A percentile compares a stretch with the other conserved stretches of the same genome.
phyloP scores from a whole-genome alignment of 106 monocot species.

The Acorus calamus region DNA sequence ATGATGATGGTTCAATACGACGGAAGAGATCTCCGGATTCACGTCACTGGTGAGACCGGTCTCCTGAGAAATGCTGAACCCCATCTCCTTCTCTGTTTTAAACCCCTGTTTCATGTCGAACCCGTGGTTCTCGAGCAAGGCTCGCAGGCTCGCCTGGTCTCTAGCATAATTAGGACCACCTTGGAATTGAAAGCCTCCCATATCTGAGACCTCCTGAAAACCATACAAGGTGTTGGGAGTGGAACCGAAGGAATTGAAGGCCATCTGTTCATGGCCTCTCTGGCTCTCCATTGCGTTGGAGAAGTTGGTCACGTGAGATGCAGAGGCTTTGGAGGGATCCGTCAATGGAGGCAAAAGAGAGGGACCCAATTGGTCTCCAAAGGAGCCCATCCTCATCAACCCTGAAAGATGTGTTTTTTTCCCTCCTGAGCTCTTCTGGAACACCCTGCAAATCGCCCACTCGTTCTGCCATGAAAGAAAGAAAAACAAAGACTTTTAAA shows the following conservation, averaged over 20 bases:
- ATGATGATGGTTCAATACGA: neutral
- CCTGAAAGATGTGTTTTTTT: slow-evolving; percentile 3
- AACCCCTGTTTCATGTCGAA: neutral
- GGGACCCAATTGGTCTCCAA: neutral
- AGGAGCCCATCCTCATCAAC: neutral
- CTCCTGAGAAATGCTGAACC: slow-evolving; percentile 22
- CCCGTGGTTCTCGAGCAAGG: slow-evolving; percentile 11
- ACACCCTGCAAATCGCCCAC: slow-evolving; percentile 40
- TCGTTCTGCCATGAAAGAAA: slow-evolving; percentile 18
- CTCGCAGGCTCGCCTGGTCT: slow-evolving; percentile 4
- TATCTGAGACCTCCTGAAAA: too few relatives aligned
- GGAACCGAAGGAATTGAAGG: slow-evolving; percentile 4
- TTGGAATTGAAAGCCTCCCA: neutral
- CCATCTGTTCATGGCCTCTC: slow-evolving; percentile 17
- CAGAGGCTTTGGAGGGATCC: slow-evolving; percentile 5
- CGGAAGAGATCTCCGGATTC: slow-evolving; percentile 30
- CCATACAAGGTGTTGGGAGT: neutral
- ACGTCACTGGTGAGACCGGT: slow-evolving; percentile 25
- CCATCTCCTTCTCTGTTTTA: slow-evolving; percentile 19
- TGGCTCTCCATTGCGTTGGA: slow-evolving; percentile 28
- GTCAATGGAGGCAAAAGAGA: slow-evolving; percentile 21
- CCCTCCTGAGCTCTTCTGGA: slow-evolving; percentile 18
- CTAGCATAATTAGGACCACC: neutral
- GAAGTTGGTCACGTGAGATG: slow-evolving; percentile 60
- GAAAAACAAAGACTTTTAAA: neutral